phyloP scores from a whole-genome alignment of 768 basidiomycete species.

The Termitomyces titanicus region DNA sequence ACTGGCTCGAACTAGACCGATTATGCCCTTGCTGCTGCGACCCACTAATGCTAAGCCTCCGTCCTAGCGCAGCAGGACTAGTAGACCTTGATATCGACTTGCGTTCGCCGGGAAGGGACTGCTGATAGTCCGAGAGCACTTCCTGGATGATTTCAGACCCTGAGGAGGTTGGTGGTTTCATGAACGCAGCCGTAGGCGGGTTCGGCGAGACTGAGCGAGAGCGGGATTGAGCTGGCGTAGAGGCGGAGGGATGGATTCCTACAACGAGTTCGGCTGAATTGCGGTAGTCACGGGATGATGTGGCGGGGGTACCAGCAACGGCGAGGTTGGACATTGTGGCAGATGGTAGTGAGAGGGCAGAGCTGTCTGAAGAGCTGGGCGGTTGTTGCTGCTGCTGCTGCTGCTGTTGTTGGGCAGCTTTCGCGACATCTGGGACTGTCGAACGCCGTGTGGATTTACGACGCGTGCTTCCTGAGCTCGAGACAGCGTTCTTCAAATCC shows the following conservation, averaged over 20 bases:
- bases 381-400: conserved; percentile 21
- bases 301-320: conserved; percentile 23
- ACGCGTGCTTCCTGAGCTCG: conserved; percentile 44
- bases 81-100: conserved; percentile 54
- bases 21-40: conserved; percentile 10
- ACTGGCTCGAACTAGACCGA: conserved; percentile 3
- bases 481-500: conserved; percentile 47
- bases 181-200: conserved; percentile 69
- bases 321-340: conserved; percentile 11
- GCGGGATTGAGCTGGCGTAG: neutral
- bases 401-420: conserved; percentile 18
- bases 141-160: conserved; percentile 62
- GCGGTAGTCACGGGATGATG: conserved; percentile 58
- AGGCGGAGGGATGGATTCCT: conserved; percentile 68
- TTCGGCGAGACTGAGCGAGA: conserved; percentile 74
- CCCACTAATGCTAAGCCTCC: conserved; percentile 22
- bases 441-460: conserved; percentile 38
- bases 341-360: conserved; percentile 30
- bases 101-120: conserved; percentile 84
- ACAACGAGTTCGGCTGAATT: conserved; percentile 76
- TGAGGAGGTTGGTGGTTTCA: conserved; percentile 46
- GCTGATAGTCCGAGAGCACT: conserved; percentile 75
- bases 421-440: neutral
- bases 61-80: conserved; percentile 31
- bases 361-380: conserved; percentile 17